These are phyloP conservation scores for Alternaria incomplexa DNA, from an alignment of 2,329 filamentous ascomycete genomes.

Conservation along the genomic window DNA sequence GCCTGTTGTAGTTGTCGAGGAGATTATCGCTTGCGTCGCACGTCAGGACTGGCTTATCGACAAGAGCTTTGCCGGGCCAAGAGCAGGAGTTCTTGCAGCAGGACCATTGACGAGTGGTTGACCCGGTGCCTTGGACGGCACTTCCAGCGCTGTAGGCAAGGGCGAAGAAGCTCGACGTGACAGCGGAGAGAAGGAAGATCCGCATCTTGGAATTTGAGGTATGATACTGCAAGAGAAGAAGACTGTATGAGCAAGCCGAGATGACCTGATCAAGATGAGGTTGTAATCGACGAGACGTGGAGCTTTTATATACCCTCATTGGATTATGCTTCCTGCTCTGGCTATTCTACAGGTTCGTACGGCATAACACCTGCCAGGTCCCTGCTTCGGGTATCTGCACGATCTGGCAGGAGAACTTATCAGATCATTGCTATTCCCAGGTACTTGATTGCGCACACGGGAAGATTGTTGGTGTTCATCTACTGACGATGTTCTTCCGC, in stretches of 20 bases:
- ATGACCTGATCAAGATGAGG: neutral
- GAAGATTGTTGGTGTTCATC: neutral
- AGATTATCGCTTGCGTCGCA: constrained; percentile 62
- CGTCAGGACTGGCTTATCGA: constrained; percentile 55
- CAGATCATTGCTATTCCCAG: neutral
- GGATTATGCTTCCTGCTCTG: neutral
- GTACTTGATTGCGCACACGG: neutral
- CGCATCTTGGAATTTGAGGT: neutral
- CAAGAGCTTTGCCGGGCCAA: constrained; percentile 61
- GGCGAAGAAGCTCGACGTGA: neutral
- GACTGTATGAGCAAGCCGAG: neutral
- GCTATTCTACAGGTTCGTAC: too few relatives aligned
- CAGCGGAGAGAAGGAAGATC: neutral
- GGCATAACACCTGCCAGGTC: neutral
- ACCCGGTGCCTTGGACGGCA: constrained; percentile 20
- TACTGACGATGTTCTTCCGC: neutral
- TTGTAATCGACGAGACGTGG: neutral
- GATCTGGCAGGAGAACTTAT: neutral
- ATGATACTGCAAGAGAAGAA: neutral
- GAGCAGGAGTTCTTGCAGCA: constrained; percentile 57
- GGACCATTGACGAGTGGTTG: constrained; percentile 28
- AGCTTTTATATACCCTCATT: neutral
- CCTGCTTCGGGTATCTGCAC: neutral
- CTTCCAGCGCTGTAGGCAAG: constrained; percentile 7
- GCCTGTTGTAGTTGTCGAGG: constrained; percentile 52